These are phyloP conservation scores for Ilex aquifolium DNA, from an alignment of 257 asterid species.

Conservation along the genomic window DNA sequence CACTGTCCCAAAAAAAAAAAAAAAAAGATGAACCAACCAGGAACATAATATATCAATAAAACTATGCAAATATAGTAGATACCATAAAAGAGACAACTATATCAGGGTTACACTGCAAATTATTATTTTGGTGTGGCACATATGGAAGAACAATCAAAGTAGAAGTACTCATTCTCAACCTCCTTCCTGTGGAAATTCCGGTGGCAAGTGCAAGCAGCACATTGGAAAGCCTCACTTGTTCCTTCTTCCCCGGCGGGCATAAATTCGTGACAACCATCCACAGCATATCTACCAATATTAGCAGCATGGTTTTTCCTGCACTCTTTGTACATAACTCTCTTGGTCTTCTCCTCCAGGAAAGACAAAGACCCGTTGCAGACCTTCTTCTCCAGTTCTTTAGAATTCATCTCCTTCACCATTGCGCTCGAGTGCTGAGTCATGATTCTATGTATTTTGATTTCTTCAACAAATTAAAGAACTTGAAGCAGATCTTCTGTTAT, in stretches of 20 bases:
- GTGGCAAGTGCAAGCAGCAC: constrained; percentile 74
- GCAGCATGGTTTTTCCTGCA: constrained; percentile 79
- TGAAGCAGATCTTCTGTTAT: no score
- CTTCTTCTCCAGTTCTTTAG: constrained; percentile 4
- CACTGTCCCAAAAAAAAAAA: no score
- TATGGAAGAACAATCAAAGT: no score
- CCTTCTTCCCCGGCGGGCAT: constrained; percentile 67
- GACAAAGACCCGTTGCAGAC: constrained; percentile 1
- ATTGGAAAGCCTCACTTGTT: constrained; percentile 36
- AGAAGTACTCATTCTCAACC: constrained; percentile 11
- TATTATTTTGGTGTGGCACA: no score
- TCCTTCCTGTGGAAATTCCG: constrained; percentile 61
- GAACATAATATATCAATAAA: no score
- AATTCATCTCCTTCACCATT: constrained; percentile 13
- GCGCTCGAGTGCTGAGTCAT: no score
- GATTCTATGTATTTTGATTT: no score
- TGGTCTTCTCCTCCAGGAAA: background rate
- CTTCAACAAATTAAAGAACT: background rate
- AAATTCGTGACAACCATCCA: constrained; percentile 72
- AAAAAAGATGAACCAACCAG: no score
- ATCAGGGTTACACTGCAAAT: no score
- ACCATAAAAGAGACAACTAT: no score
- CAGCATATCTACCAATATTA: constrained; percentile 58
- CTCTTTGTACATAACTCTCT: constrained; percentile 41
- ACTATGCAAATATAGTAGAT: no score